These are phyloP conservation scores for Zygnema circumcarinatum DNA, from an alignment of 139 green algal species.

Conservation along the genomic window DNA sequence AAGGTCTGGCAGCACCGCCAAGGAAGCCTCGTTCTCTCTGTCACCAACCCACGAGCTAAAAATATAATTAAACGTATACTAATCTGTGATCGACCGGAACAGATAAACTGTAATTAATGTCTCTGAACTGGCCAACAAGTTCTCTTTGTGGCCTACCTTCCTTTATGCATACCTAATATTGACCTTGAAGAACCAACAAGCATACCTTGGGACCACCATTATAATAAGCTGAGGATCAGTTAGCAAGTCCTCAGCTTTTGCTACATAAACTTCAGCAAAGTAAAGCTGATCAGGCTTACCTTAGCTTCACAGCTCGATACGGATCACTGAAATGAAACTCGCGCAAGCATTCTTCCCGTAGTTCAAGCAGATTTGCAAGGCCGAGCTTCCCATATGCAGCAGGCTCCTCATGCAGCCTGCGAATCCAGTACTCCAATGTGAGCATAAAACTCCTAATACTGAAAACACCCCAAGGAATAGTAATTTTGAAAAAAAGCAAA, in stretches of 20 bases:
- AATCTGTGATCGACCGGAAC: too few species aligned
- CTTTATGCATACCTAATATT: too few species aligned
- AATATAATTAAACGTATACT: too few species aligned
- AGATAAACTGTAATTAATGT: too few species aligned
- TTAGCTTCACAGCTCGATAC: conserved; percentile 75
- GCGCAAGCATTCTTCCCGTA: conserved; percentile 95
- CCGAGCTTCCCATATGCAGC: conserved; percentile 85
- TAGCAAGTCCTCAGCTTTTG: conserved; percentile 8
- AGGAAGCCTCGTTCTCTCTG: conserved; percentile 85
- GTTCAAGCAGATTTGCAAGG: conserved; percentile 91
- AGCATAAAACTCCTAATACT: conserved; percentile 20
- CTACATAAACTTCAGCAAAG: too few species aligned
- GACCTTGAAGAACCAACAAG: too few species aligned
- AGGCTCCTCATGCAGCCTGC: conserved; percentile 69
- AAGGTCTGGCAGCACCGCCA: conserved; percentile 92
- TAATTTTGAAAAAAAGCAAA: too few species aligned
- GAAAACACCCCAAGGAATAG: too few species aligned
- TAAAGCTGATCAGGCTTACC: conserved; percentile 3
- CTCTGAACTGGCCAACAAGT: too few species aligned
- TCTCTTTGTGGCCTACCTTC: too few species aligned
- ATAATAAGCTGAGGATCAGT: conserved; percentile 4
- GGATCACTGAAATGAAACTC: conserved; percentile 96
- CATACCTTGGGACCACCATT: too few species aligned
- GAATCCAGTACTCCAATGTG: conserved; percentile 16
- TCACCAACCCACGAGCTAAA: conserved; percentile 74